Conservation (phyloP, 2,329 filamentous ascomycete genomes). For the Epichloe sp. region DNA sequence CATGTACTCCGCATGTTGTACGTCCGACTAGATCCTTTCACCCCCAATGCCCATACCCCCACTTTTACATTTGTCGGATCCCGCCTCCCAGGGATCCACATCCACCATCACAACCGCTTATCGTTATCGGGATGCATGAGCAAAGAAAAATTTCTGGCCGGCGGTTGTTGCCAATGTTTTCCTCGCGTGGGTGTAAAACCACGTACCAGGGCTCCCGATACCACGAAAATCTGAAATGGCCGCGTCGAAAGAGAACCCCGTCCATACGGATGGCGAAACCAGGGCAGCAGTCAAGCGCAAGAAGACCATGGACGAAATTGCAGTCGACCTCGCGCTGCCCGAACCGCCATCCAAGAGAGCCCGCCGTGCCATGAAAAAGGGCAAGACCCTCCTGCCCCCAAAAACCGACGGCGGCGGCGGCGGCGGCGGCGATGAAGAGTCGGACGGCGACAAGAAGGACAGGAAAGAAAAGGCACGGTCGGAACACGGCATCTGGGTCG, state of each 20-base stretch:
- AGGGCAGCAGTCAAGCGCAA: conserved; percentile 49
- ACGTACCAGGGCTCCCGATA: not conserved
- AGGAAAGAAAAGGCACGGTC: conserved; percentile 47
- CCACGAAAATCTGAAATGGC: conserved; percentile 5
- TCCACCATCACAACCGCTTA: not conserved
- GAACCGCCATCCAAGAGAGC: conserved; percentile 94
- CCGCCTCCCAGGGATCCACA: not conserved
- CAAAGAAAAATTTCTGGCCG: not conserved
- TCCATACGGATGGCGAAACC: conserved; percentile 2
- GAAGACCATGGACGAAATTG: conserved; percentile 59
- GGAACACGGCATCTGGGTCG: conserved; percentile 84
- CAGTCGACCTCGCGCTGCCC: conserved; percentile 79
- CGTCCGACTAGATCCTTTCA: not conserved
- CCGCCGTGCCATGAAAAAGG: conserved; percentile 79
- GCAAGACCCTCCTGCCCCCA: conserved; percentile 45
- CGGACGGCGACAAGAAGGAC: conserved; percentile 25
- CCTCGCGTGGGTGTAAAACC: too few relatives aligned
- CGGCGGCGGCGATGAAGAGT: conserved; percentile 19
- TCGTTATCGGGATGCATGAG: not conserved
- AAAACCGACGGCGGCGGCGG: conserved; percentile 25
- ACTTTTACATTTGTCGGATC: not conserved
- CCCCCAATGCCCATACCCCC: not conserved
- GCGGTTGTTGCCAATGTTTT: not conserved
- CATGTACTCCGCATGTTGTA: too few relatives aligned
- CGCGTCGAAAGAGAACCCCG: conserved; percentile 4